Evolutionary conservation across 2,329 filamentous ascomycete species (phyloP).

Genomic region (Penicillium crustosum): DNA sequence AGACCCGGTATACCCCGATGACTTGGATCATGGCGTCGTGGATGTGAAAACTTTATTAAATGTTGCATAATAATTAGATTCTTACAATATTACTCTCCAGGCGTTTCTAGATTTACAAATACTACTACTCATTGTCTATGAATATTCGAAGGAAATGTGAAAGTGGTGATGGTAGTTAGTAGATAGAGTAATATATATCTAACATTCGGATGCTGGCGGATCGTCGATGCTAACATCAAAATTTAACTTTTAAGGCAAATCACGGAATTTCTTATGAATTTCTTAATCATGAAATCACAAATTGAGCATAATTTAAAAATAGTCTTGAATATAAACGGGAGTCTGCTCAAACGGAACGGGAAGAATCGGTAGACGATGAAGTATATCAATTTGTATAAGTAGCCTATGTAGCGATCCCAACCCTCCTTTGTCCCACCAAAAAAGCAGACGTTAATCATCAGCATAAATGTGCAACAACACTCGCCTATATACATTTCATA

Average conservation of each 20-base stretch:
- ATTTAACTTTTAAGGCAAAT: neutral
- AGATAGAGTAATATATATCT: neutral
- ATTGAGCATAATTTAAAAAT: too few species aligned
- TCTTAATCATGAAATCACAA: too few species aligned
- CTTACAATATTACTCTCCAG: neutral
- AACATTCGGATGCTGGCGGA: neutral
- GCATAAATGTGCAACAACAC: neutral
- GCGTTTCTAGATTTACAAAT: too few species aligned
- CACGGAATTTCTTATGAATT: too few species aligned
- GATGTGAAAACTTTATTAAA: neutral
- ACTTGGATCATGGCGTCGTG: constrained; percentile 1
- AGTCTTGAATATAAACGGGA: too few species aligned
- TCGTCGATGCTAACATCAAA: neutral
- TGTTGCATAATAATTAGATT: neutral
- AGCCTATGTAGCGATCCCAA: neutral
- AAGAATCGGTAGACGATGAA: neutral
- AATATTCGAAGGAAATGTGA: neutral
- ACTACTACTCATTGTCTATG: neutral
- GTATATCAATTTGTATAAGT: neutral
- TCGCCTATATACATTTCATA: constrained; percentile 19
- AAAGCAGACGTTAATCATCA: constrained; percentile 2
- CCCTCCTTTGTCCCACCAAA: neutral
- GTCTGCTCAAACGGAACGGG: too few species aligned
- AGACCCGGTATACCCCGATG: neutral
- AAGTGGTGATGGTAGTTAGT: too few species aligned